Base-by-base conservation (phyloP, 1,284 basidiomycete species). In the Exobasidium cylindrosporum region DNA sequence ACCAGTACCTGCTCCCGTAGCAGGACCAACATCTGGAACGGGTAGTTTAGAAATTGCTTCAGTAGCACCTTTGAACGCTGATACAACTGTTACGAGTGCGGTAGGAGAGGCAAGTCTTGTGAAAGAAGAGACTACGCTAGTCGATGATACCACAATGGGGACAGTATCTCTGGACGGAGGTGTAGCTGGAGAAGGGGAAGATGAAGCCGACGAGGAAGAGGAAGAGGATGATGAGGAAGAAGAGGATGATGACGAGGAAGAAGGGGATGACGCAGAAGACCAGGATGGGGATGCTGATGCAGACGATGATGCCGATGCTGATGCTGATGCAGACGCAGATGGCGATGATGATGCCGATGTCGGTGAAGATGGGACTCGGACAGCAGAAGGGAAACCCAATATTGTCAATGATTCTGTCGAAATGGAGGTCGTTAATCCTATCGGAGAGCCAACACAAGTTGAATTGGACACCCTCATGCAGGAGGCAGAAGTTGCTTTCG, bases 231-330 rank as follows among this genome's bases (percentile, higher is more conserved):
- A 21, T 28, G 43, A 57, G 14, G 60, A 26, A 11, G 44, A 29
- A 50, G 56, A 58, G 13, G 56, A 58, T 7, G 56, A 44, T 44
- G 56, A 58, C 31, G 60, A 31, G 4, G 60, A 49, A 57, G 57
- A 28, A 62, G 60, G 50, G 6, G 60, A 53, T 24, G 56, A 58
- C 10, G 56, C n/a, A 4, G 54, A 56, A 17, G 56, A 58, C 4
- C 50, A 26, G n/a, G 56, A 49, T 49, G 56, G n/a, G 4, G 43
- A 31, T 28, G 56, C 43, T 13, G 46, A 31, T 6, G 56, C 29
- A 56, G 56, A 49, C 24, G 56, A 26, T 5, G 56, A 58, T 55
- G 53, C 32, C 26, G 24, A 26, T 55, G 53, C n/a, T 24, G 53
- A 55, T 29, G 53, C n/a, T 14, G 53, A 55, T 40, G 53, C 32